Percentiles rank a stretch among this genome's conserved stretches.
Evolutionary conservation across 805 yeast species (phyloP).

Genomic region (Maudiozyma saulgeensis): DNA sequence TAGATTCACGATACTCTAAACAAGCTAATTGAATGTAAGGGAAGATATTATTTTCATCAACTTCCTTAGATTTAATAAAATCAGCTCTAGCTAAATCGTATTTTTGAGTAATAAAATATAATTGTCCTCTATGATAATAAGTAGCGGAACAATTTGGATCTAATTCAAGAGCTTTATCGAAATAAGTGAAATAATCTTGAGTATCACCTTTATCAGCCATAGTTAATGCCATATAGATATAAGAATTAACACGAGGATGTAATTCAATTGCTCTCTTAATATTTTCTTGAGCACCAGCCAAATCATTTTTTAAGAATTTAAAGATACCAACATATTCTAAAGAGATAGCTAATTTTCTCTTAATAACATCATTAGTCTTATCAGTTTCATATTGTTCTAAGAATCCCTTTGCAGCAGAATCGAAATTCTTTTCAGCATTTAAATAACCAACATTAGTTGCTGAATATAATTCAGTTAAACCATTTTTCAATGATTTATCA

Average conservation of each 20-base stretch:
- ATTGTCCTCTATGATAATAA: constrained; percentile 91
- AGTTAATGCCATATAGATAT: constrained; percentile 72
- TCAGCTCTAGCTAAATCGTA: constrained; percentile 60
- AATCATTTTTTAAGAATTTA: constrained; percentile 70
- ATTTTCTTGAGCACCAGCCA: constrained; percentile 51
- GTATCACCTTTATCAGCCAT: constrained; percentile 76
- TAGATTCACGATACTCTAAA: constrained; percentile 66
- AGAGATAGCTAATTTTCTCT: constrained; percentile 53
- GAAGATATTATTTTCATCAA: constrained; percentile 67
- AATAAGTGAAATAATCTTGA: constrained; percentile 55
- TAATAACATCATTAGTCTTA: constrained; percentile 20
- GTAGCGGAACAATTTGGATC: constrained; percentile 71
- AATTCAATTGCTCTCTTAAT: constrained; percentile 57
- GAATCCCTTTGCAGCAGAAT: constrained; percentile 48
- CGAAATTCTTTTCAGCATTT: constrained; percentile 34
- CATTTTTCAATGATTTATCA: constrained; percentile 56
- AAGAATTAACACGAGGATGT: constrained; percentile 71
- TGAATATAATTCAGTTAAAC: constrained; percentile 45
- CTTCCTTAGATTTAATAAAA: constrained; percentile 66
- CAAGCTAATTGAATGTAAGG: constrained; percentile 91
- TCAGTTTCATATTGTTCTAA: constrained; percentile 18
- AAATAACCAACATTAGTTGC: constrained; percentile 33
- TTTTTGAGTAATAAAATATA: constrained; percentile 71
- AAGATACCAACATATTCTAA: constrained; percentile 78
- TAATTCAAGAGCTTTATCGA: constrained; percentile 58